Percentiles rank a stretch among this genome's conserved stretches.
phyloP scores from a whole-genome alignment of 2,329 filamentous ascomycete species.

The Colletotrichum zoysiae region DNA sequence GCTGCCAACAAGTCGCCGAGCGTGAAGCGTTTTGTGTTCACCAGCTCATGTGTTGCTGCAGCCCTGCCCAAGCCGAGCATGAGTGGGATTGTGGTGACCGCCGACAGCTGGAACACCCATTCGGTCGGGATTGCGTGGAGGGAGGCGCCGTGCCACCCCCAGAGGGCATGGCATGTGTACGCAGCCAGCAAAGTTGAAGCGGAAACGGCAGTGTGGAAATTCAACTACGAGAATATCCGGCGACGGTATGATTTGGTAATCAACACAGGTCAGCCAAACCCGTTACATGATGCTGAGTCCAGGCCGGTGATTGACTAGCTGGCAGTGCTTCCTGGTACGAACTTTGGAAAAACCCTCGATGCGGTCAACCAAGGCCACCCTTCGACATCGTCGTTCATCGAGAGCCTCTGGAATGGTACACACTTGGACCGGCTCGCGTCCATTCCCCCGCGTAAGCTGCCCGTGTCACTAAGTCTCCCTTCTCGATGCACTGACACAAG shows the following conservation, averaged over 20 bases:
- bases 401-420: conserved; percentile 45
- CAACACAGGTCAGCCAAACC: conserved; percentile 54
- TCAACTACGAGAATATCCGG: conserved; percentile 48
- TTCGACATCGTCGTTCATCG: conserved; percentile 45
- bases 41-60: conserved; percentile 41
- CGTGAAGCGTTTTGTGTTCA: conserved; percentile 57
- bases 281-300: not conserved
- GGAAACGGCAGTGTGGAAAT: conserved; percentile 56
- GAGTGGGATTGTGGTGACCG: conserved; percentile 39
- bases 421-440: conserved; percentile 21
- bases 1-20: conserved; percentile 51
- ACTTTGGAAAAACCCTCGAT: conserved; percentile 46
- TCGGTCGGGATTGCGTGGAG: conserved; percentile 53
- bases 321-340: conserved; percentile 48
- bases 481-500: not conserved
- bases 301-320: conserved; percentile 42
- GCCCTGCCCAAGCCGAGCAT: conserved; percentile 20
- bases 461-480: rapidly evolving
- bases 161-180: conserved; percentile 50
- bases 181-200: conserved; percentile 54
- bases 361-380: conserved; percentile 43
- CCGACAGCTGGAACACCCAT: conserved; percentile 53
- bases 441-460: conserved; percentile 27
- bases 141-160: conserved; percentile 50
- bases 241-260: conserved; percentile 53